phyloP scores from a whole-genome alignment of 2,329 filamentous ascomycete genomes.

The Trichoderma lentiforme region DNA sequence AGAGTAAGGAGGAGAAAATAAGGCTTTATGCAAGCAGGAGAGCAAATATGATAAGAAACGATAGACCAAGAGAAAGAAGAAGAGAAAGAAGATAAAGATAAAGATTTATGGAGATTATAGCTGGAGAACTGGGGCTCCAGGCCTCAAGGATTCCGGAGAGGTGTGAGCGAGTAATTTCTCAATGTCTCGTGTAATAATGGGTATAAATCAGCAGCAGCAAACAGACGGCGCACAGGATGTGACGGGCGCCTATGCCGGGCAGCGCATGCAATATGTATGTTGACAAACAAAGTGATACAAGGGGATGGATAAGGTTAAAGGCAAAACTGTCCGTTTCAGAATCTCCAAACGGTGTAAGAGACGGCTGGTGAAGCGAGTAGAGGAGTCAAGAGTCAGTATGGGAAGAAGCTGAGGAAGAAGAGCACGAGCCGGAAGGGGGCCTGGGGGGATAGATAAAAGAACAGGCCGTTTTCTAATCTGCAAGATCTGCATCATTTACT shows the following conservation, averaged over 20 bases:
- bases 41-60: neutral
- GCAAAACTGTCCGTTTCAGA: conserved; percentile 10
- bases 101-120: neutral
- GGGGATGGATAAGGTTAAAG: conserved; percentile 8
- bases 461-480: neutral
- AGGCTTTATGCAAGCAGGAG: neutral
- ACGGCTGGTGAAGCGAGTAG: neutral
- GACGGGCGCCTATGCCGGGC: neutral
- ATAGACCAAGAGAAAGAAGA: neutral
- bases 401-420: neutral
- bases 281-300: conserved; percentile 5
- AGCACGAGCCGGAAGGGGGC: conserved; percentile 4
- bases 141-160: neutral
- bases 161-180: neutral
- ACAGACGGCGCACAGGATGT: neutral
- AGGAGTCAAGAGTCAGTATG: neutral
- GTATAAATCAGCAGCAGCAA: neutral
- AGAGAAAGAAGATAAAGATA: neutral
- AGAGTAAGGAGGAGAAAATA: neutral
- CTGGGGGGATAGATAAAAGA: conserved; percentile 17
- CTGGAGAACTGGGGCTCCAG: conserved; percentile 4
- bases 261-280: neutral
- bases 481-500: conserved; percentile 12
- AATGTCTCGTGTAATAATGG: neutral
- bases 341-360: conserved; percentile 7